Evolutionary conservation across 768 basidiomycete genomes (phyloP).

Genomic region (Termitomyces eurrhizus): DNA sequence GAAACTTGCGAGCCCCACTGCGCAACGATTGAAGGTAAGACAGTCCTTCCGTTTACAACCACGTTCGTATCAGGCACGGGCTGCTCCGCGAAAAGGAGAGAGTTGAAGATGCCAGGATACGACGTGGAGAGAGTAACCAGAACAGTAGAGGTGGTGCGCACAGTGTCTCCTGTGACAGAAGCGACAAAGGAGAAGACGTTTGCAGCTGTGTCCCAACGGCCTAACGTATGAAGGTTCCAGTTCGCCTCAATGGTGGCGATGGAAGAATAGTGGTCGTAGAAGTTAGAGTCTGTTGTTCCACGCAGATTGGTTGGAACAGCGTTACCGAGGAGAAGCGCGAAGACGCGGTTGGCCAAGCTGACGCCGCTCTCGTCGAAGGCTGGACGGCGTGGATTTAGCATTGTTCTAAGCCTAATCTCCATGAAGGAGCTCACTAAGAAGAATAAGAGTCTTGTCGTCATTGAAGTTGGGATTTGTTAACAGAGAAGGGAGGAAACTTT

Average conservation of each 20-base stretch:
- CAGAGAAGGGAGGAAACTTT: slow-evolving; percentile 48
- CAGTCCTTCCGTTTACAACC: slow-evolving; percentile 23
- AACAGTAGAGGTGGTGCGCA: slow-evolving; percentile 12
- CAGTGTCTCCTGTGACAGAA: slow-evolving; percentile 38
- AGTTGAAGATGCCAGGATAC: slow-evolving; percentile 26
- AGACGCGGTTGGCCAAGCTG: slow-evolving; percentile 42
- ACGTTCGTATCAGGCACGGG: slow-evolving; percentile 24
- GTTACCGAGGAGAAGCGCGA: slow-evolving; percentile 36
- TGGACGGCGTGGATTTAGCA: neutral
- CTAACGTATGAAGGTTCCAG: slow-evolving; percentile 59
- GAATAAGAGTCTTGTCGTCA: slow-evolving; percentile 47
- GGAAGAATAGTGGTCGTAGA: slow-evolving; percentile 60
- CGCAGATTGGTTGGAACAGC: slow-evolving; percentile 39
- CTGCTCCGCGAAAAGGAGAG: slow-evolving; percentile 7
- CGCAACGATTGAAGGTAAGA: slow-evolving; percentile 18
- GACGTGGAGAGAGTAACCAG: slow-evolving; percentile 20
- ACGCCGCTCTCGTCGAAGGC: slow-evolving; percentile 56
- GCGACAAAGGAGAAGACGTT: slow-evolving; percentile 57
- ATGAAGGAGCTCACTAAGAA: slow-evolving; percentile 33
- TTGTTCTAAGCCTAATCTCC: neutral
- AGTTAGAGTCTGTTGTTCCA: slow-evolving; percentile 48
- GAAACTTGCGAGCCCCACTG: slow-evolving; percentile 20
- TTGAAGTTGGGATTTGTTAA: slow-evolving; percentile 52
- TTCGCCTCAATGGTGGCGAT: slow-evolving; percentile 56
- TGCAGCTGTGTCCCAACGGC: slow-evolving; percentile 33